A percentile compares a stretch with the other conserved stretches of the same genome.
Evolutionary conservation across 2,329 filamentous ascomycete genomes (phyloP).

Genomic region (Aspergillus sergii): DNA sequence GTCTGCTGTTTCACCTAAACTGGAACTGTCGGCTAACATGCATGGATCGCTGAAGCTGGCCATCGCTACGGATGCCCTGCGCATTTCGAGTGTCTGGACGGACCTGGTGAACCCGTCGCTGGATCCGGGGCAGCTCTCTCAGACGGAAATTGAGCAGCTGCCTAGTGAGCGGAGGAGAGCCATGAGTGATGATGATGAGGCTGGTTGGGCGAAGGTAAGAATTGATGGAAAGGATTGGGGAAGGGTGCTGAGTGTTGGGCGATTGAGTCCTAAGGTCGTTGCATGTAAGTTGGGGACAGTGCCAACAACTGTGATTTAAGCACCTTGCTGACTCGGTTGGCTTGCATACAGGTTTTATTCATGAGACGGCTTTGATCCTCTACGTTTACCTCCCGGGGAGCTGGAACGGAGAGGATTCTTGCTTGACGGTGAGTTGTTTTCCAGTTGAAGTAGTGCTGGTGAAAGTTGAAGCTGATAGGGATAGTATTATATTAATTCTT

Average conservation of each 20-base stretch:
- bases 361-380: slow-evolving; percentile 48
- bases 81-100: slow-evolving; percentile 83
- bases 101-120: slow-evolving; percentile 85
- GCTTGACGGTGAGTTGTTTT: slow-evolving; percentile 45
- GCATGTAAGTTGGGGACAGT: slow-evolving; percentile 63
- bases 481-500: slow-evolving; percentile 52
- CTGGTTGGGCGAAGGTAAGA: slow-evolving; percentile 83
- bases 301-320: background rate
- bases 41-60: slow-evolving; percentile 81
- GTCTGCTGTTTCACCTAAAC: slow-evolving; percentile 55
- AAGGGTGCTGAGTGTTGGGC: slow-evolving; percentile 86
- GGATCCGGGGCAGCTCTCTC: slow-evolving; percentile 73
- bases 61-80: slow-evolving; percentile 79
- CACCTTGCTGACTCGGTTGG: background rate
- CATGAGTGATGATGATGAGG: slow-evolving; percentile 67
- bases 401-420: slow-evolving; percentile 47
- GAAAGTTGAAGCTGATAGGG: background rate
- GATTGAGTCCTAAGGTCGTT: slow-evolving; percentile 87
- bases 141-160: slow-evolving; percentile 69
- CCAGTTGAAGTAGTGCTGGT: background rate
- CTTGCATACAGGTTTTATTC: slow-evolving; percentile 41
- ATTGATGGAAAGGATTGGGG: slow-evolving; percentile 96
- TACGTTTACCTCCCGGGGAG: slow-evolving; percentile 50
- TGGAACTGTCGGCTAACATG: slow-evolving; percentile 93
- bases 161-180: slow-evolving; percentile 77